These are phyloP conservation scores for Orobanche coerulescens DNA, from an alignment of 257 asterid species.

Conservation along the genomic window DNA sequence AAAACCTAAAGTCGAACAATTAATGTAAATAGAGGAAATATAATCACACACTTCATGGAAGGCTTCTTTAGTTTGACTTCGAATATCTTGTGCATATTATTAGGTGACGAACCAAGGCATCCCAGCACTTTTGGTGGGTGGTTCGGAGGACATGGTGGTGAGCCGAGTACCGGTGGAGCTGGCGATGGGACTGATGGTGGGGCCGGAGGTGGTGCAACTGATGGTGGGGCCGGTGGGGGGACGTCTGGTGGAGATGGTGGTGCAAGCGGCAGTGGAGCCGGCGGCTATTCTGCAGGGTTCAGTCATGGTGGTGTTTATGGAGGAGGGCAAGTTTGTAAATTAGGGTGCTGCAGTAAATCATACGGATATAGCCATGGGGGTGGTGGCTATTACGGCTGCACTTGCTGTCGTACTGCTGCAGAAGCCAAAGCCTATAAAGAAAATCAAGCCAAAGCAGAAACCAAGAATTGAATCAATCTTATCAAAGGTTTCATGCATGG, in stretches of 20 bases:
- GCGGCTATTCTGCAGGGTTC: constrained; percentile 24
- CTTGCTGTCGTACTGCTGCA: constrained; percentile 30
- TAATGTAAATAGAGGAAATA: background rate
- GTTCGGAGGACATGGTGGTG: background rate
- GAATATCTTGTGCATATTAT: background rate
- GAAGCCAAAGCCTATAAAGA: constrained; percentile 28
- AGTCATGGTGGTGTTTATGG: constrained; percentile 26
- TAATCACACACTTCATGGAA: background rate
- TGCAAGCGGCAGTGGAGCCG: background rate
- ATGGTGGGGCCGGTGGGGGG: background rate
- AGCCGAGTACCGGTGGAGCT: background rate
- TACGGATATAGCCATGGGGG: constrained; percentile 24
- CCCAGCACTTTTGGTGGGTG: constrained; percentile 1
- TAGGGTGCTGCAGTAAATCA: constrained; percentile 37
- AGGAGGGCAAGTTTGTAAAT: constrained; percentile 29
- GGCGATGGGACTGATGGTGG: background rate
- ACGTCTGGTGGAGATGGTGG: background rate
- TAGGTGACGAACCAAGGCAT: constrained; percentile 21
- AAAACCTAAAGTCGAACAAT: background rate
- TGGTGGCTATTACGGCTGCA: constrained; percentile 32
- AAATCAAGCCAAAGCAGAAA: background rate
- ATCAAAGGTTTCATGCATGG: background rate
- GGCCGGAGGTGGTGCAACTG: background rate
- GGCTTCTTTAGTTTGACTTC: background rate
- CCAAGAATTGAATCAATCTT: background rate